Evolutionary conservation across 2,329 filamentous ascomycete species (phyloP).

Genomic region (Aureobasidium lini): DNA sequence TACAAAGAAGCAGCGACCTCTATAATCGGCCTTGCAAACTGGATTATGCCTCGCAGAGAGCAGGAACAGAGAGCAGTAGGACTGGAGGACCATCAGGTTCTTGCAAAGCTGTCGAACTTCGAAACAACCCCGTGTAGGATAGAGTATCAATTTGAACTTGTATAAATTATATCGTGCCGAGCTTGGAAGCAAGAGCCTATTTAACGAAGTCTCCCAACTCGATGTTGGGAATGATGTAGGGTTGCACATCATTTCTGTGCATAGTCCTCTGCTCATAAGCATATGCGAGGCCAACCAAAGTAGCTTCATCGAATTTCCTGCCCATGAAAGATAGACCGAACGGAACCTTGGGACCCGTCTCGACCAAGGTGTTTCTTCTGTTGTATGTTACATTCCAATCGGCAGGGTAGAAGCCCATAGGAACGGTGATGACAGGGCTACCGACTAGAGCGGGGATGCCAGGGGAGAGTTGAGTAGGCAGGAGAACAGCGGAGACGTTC

Average conservation of each 20-base stretch:
- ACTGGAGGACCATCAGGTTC: too few relatives aligned
- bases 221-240: conserved; percentile 42
- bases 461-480: conserved; percentile 47
- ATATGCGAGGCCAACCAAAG: conserved; percentile 58
- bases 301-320: conserved; percentile 52
- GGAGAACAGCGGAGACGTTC: conserved; percentile 53
- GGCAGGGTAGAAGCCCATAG: conserved; percentile 49
- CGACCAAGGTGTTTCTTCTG: conserved; percentile 44
- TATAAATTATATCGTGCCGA: too few relatives aligned
- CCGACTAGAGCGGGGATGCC: conserved; percentile 50
- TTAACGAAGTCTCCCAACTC: conserved; percentile 39
- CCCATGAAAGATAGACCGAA: conserved; percentile 61
- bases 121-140: not conserved
- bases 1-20: too few relatives aligned
- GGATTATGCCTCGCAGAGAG: too few relatives aligned
- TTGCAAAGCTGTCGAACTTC: too few relatives aligned
- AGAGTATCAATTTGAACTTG: not conserved
- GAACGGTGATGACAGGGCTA: conserved; percentile 55
- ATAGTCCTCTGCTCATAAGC: conserved; percentile 58
- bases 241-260: conserved; percentile 40
- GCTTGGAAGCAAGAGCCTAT: not conserved
- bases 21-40: too few relatives aligned
- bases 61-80: too few relatives aligned
- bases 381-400: conserved; percentile 42
- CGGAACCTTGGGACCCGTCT: conserved; percentile 46